These are phyloP conservation scores for Microthlaspi erraticum DNA, from an alignment of 345 rosid species.

Conservation along the genomic window DNA sequence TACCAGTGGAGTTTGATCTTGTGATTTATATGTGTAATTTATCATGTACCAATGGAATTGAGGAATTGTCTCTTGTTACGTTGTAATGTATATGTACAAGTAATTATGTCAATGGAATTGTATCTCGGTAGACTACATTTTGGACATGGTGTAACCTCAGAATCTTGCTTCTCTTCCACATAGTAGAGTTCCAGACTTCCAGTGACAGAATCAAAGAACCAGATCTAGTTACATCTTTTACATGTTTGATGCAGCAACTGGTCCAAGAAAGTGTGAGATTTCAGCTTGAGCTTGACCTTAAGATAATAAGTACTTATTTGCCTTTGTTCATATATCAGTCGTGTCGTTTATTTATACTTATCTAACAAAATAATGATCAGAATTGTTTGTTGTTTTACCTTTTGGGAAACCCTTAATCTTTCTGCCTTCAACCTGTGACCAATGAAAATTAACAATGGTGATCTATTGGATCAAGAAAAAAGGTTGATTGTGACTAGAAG, in stretches of 20 bases:
- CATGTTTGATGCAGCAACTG: not conserved
- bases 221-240: not conserved
- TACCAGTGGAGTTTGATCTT: not conserved
- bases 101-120: slow-evolving; percentile 30
- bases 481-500: slow-evolving; percentile 2
- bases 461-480: not conserved
- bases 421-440: not conserved
- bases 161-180: not conserved
- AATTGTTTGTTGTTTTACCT: not conserved
- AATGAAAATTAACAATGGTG: not conserved
- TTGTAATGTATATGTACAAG: slow-evolving; percentile 10
- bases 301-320: slow-evolving; percentile 1
- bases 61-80: slow-evolving; percentile 10
- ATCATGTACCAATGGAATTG: not conserved
- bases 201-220: not conserved
- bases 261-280: not conserved
- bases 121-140: not conserved
- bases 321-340: not conserved
- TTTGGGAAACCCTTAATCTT: not conserved
- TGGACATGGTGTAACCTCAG: slow-evolving; percentile 13
- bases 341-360: not conserved
- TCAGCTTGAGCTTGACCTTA: slow-evolving; percentile 10
- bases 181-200: not conserved
- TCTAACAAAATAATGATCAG: not conserved
- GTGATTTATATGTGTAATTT: slow-evolving; percentile 23